Conservation (phyloP, 169 alveolate species). For the Plasmodium coatneyi region DNA sequence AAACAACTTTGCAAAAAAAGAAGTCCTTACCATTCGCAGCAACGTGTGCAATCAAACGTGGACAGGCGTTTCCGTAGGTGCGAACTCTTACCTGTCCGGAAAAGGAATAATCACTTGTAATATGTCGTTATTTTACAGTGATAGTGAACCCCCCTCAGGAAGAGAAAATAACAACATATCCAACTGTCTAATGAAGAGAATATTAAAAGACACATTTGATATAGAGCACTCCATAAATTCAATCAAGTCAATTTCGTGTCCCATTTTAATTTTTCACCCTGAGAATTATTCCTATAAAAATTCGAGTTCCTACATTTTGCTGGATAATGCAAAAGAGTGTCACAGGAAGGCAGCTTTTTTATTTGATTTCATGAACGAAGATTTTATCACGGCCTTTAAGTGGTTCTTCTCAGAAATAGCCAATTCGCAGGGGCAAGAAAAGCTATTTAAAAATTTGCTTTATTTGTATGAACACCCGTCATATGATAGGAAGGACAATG, state of each 20-base stretch:
- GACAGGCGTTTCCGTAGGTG: neutral
- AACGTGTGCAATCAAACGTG: neutral
- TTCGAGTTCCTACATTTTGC: slow-evolving; percentile 48
- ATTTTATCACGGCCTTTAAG: slow-evolving; percentile 45
- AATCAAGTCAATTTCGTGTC: slow-evolving; percentile 40
- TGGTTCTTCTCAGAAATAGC: slow-evolving; percentile 49
- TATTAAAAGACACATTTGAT: slow-evolving; percentile 64
- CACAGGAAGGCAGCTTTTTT: slow-evolving; percentile 49
- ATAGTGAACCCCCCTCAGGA: neutral
- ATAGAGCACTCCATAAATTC: slow-evolving; percentile 38
- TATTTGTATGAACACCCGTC: slow-evolving; percentile 42
- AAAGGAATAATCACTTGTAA: slow-evolving; percentile 48
- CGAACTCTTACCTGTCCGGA: neutral
- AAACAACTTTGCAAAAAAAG: neutral
- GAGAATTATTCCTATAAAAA: slow-evolving; percentile 54
- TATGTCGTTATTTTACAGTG: slow-evolving; percentile 57
- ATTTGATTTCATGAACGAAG: slow-evolving; percentile 74
- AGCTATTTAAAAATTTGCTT: slow-evolving; percentile 43
- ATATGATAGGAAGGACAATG: neutral
- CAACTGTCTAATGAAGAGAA: slow-evolving; percentile 47
- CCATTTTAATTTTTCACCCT: slow-evolving; percentile 55
- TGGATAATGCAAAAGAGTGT: slow-evolving; percentile 36
- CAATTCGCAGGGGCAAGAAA: slow-evolving; percentile 29
- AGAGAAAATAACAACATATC: slow-evolving; percentile 37
- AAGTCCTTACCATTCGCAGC: neutral